These are phyloP conservation scores for Corynascus novoguineensis DNA, from an alignment of 495 filamentous ascomycete genomes.

Conservation along the genomic window DNA sequence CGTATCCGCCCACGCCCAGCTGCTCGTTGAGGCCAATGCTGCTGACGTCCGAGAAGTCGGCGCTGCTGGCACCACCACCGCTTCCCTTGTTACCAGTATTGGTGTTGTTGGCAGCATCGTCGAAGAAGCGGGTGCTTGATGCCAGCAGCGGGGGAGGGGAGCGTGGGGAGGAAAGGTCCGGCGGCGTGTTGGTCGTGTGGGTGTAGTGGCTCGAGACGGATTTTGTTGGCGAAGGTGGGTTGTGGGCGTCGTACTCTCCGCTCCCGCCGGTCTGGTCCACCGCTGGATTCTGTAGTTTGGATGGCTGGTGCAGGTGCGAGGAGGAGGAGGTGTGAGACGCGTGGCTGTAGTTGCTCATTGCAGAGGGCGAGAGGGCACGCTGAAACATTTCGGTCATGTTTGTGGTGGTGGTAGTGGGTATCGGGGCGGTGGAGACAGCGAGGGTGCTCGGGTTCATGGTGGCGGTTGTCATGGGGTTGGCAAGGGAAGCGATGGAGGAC, in stretches of 20 bases:
- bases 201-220: slow-evolving; percentile 32
- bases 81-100: slow-evolving; percentile 14
- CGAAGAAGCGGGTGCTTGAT: neutral
- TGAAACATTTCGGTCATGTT: slow-evolving; percentile 31
- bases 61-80: too few species aligned
- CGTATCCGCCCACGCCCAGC: neutral
- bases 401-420: slow-evolving; percentile 30
- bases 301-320: slow-evolving; percentile 6
- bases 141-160: slow-evolving; percentile 32
- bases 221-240: slow-evolving; percentile 44
- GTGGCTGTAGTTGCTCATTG: slow-evolving; percentile 30
- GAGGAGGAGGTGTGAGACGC: slow-evolving; percentile 9
- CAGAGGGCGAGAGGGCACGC: slow-evolving; percentile 28
- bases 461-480: slow-evolving; percentile 16
- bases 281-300: slow-evolving; percentile 8
- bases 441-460: slow-evolving; percentile 39
- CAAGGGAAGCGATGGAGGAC: slow-evolving; percentile 35
- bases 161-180: slow-evolving; percentile 40
- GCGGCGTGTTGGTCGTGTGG: slow-evolving; percentile 25
- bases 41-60: slow-evolving; percentile 27
- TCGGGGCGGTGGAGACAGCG: slow-evolving; percentile 35
- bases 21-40: slow-evolving; percentile 24
- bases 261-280: slow-evolving; percentile 16
- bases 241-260: slow-evolving; percentile 19
- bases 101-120: neutral